These are phyloP conservation scores for Eutypa lata DNA, from an alignment of 2,329 filamentous ascomycete species.

Conservation along the genomic window DNA sequence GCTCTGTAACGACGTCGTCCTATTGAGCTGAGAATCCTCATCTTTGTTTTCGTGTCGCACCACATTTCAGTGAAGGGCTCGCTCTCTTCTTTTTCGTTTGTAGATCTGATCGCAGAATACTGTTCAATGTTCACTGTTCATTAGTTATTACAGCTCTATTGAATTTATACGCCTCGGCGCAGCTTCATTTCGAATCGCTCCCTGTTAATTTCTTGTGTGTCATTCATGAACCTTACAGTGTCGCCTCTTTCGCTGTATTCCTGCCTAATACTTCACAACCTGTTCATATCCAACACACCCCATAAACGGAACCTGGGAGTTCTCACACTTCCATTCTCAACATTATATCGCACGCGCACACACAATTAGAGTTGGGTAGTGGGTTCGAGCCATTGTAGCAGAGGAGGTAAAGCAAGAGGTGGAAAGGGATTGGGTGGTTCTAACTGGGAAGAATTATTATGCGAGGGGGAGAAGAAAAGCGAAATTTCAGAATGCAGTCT, in stretches of 20 bases:
- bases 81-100: neutral
- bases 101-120: neutral
- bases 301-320: neutral
- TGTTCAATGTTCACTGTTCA: neutral
- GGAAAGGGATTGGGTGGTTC: constrained; percentile 2
- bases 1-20: neutral
- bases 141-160: neutral
- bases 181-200: neutral
- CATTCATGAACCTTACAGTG: too few species aligned
- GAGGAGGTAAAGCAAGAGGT: constrained; percentile 4
- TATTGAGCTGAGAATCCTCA: neutral
- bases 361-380: neutral
- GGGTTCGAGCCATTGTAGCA: neutral
- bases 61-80: neutral
- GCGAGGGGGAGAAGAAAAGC: constrained; percentile 11
- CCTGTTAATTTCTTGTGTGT: neutral
- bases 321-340: neutral
- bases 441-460: neutral
- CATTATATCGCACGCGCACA: neutral
- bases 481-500: constrained; percentile 45
- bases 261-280: neutral
- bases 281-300: neutral
- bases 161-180: neutral
- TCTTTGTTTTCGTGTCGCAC: neutral
- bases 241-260: neutral